Conservation (phyloP, 352 stramenopile species). For the Globisporangium cylindrosporum region DNA sequence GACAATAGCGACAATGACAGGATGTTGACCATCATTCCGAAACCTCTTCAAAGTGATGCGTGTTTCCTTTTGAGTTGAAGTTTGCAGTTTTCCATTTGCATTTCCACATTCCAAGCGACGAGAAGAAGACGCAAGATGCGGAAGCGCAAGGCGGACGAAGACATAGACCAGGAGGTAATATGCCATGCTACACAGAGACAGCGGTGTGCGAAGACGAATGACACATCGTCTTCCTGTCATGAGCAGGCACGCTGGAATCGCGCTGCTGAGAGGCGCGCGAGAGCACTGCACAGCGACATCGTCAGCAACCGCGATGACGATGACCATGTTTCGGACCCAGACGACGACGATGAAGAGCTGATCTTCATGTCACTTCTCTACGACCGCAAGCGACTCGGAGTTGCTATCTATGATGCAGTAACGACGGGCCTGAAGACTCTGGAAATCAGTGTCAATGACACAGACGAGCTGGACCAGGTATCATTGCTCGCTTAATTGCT, state of each 20-base stretch:
- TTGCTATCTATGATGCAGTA: conserved; percentile 72
- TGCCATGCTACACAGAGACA: not conserved
- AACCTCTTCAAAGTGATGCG: conserved; percentile 7
- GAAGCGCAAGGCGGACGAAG: conserved; percentile 17
- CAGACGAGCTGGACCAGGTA: conserved; percentile 51
- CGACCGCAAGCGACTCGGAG: conserved; percentile 60
- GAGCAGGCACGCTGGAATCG: not conserved
- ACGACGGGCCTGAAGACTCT: conserved; percentile 66
- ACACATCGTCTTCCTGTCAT: not conserved
- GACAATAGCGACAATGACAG: not conserved
- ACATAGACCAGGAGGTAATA: not conserved
- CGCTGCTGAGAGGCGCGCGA: not conserved
- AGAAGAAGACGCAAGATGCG: conserved; percentile 6
- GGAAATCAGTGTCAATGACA: conserved; percentile 40
- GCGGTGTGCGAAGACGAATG: conserved; percentile 4
- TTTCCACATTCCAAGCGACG: conserved; percentile 11
- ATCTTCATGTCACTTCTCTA: conserved; percentile 72
- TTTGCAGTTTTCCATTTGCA: conserved; percentile 13
- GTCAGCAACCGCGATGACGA: not conserved
- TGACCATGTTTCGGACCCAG: conserved; percentile 11
- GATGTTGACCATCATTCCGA: conserved; percentile 6
- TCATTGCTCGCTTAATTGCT: not conserved
- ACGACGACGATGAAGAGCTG: conserved; percentile 45
- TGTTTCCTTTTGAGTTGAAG: conserved; percentile 8
- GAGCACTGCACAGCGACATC: conserved; percentile 1